Percentiles rank a stretch among this genome's conserved stretches.
These are phyloP conservation scores for Pachysolen tannophilus DNA, from an alignment of 805 yeast genomes.

Conservation along the genomic window DNA sequence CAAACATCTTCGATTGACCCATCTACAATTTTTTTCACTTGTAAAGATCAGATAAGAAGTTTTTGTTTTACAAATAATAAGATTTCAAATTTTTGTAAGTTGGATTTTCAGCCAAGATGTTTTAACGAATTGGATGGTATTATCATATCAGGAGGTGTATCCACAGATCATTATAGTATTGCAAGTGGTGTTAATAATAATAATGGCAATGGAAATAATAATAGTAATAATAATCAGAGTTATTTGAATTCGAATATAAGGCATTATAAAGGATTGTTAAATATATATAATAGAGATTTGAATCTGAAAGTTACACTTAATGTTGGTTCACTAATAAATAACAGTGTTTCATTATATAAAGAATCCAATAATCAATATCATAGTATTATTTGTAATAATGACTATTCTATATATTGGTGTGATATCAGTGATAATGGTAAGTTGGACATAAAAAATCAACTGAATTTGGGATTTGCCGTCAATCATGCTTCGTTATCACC, in stretches of 20 bases:
- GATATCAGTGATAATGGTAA: slow-evolving; percentile 43
- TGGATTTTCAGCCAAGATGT: slow-evolving; percentile 66
- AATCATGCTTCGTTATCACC: slow-evolving; percentile 70
- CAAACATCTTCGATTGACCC: slow-evolving; percentile 36
- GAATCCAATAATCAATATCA: slow-evolving; percentile 35
- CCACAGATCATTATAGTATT: slow-evolving; percentile 17
- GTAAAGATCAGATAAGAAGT: slow-evolving; percentile 41
- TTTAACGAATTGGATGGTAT: slow-evolving; percentile 48
- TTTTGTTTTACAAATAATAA: slow-evolving; percentile 31
- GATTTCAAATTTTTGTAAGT: slow-evolving; percentile 32
- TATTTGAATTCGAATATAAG: slow-evolving; percentile 15
- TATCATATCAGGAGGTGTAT: slow-evolving; percentile 40
- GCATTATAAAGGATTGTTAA: slow-evolving; percentile 55
- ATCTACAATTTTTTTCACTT: slow-evolving; percentile 49
- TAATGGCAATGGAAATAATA: neutral
- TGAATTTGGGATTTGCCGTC: slow-evolving; percentile 55
- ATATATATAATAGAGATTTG: slow-evolving; percentile 44
- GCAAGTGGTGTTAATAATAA: slow-evolving; percentile 5
- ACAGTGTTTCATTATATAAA: slow-evolving; percentile 55
- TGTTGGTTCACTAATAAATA: slow-evolving; percentile 78
- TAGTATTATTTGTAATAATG: slow-evolving; percentile 79
- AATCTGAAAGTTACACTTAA: slow-evolving; percentile 41
- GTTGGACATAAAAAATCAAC: slow-evolving; percentile 30
- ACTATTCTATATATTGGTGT: slow-evolving; percentile 57
- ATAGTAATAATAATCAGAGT: slow-evolving; percentile 13